Evolutionary conservation across 805 yeast species (phyloP).

Genomic region (Metschnikowia hibisci): DNA sequence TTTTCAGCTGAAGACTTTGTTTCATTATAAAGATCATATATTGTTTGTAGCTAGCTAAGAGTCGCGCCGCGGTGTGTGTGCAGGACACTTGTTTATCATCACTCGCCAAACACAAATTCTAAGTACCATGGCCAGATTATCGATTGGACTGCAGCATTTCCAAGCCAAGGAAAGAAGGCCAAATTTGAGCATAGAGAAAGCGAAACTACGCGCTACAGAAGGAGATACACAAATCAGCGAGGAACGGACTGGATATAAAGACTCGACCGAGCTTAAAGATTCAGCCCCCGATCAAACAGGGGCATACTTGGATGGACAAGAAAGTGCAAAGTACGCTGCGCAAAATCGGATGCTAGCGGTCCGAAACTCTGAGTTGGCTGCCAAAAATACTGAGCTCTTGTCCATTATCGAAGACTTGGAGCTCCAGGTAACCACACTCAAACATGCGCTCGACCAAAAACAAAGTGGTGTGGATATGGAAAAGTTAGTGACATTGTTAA

Average conservation of each 20-base stretch:
- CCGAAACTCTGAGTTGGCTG: slow-evolving; percentile 50
- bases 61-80: slow-evolving; percentile 2
- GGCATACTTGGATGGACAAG: neutral
- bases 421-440: slow-evolving; percentile 39
- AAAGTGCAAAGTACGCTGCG: slow-evolving; percentile 22
- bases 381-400: slow-evolving; percentile 52
- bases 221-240: neutral
- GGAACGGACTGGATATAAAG: neutral
- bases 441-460: slow-evolving; percentile 2
- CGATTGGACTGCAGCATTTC: slow-evolving; percentile 14
- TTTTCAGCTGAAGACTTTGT: slow-evolving; percentile 22
- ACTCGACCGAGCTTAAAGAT: neutral
- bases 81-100: slow-evolving; percentile 1
- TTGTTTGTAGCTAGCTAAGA: neutral
- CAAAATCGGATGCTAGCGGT: slow-evolving; percentile 61
- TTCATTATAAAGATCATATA: slow-evolving; percentile 4
- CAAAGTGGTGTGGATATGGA: neutral
- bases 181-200: neutral
- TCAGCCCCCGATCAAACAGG: neutral
- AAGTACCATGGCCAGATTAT: slow-evolving; percentile 15
- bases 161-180: slow-evolving; percentile 7
- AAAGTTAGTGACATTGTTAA: neutral
- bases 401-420: slow-evolving; percentile 44
- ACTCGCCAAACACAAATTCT: slow-evolving; percentile 2
- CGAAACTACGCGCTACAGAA: neutral